Conservation (phyloP, 2,329 filamentous ascomycete genomes). For the Colletotrichum zoysiae region DNA sequence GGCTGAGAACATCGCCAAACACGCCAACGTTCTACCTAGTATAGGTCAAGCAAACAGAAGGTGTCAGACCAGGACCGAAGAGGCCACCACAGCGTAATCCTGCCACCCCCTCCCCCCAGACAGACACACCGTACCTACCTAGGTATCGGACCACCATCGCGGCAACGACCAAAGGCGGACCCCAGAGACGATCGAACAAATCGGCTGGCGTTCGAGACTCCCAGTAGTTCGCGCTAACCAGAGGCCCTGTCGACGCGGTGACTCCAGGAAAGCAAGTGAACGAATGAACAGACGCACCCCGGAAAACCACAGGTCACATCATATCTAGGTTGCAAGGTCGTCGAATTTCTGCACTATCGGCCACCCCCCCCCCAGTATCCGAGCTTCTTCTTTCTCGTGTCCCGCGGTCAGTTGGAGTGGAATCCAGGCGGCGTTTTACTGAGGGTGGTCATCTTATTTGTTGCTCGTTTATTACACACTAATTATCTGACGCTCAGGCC, state of each 20-base stretch:
- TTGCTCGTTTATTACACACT: slow-evolving; percentile 6
- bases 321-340: slow-evolving; percentile 17
- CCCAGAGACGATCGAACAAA: slow-evolving; percentile 34
- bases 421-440: background rate
- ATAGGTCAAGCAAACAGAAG: background rate
- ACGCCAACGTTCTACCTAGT: slow-evolving; percentile 6
- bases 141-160: slow-evolving; percentile 5
- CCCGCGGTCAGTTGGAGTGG: background rate
- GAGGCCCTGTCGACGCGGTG: background rate
- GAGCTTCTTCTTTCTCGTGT: background rate
- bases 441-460: slow-evolving; percentile 15
- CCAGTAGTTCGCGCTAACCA: background rate
- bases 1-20: background rate
- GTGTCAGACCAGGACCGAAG: background rate
- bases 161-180: background rate
- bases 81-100: background rate
- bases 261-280: slow-evolving; percentile 15
- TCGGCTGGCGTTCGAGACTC: slow-evolving; percentile 24
- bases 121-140: slow-evolving; percentile 1
- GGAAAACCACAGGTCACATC: slow-evolving; percentile 35
- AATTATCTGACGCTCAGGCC: background rate
- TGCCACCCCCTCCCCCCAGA: background rate
- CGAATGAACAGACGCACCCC: slow-evolving; percentile 35
- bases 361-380: slow-evolving; percentile 11
- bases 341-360: slow-evolving; percentile 33